Percentiles rank a stretch among this genome's conserved stretches.
These are phyloP conservation scores for Pseudovirgaria hyperparasitica DNA, from an alignment of 2,329 filamentous ascomycete genomes.

Conservation along the genomic window DNA sequence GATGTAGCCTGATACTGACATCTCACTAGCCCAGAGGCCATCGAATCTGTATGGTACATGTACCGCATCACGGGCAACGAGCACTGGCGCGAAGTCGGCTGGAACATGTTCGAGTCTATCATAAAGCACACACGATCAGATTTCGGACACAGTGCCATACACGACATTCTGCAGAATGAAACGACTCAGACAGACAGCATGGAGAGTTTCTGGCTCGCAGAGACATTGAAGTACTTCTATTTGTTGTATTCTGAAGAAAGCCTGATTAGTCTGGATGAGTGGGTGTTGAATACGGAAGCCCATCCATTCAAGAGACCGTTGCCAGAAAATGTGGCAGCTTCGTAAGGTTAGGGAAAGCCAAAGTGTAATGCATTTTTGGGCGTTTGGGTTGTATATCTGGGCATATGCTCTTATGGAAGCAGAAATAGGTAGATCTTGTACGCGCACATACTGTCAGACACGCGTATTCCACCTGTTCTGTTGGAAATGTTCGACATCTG, in stretches of 20 bases:
- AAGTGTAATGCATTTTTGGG: too few relatives aligned
- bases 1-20: constrained; percentile 2
- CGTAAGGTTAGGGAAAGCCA: too few relatives aligned
- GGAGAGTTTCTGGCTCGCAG: constrained; percentile 65
- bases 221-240: constrained; percentile 57
- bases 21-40: constrained; percentile 49
- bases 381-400: too few relatives aligned
- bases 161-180: constrained; percentile 46
- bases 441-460: too few relatives aligned
- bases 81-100: constrained; percentile 54
- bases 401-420: too few relatives aligned
- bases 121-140: constrained; percentile 47
- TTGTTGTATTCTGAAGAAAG: constrained; percentile 48
- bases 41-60: constrained; percentile 70
- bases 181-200: constrained; percentile 44
- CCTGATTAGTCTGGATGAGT: constrained; percentile 49
- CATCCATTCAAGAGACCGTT: constrained; percentile 33
- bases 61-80: constrained; percentile 59
- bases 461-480: too few relatives aligned
- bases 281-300: constrained; percentile 43
- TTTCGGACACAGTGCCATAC: constrained; percentile 51
- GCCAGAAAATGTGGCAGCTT: too few relatives aligned
- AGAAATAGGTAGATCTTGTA: too few relatives aligned
- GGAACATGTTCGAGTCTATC: constrained; percentile 60
- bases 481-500: too few relatives aligned